Conservation (phyloP, 345 rosid species). For the Moricandia arvensis region DNA sequence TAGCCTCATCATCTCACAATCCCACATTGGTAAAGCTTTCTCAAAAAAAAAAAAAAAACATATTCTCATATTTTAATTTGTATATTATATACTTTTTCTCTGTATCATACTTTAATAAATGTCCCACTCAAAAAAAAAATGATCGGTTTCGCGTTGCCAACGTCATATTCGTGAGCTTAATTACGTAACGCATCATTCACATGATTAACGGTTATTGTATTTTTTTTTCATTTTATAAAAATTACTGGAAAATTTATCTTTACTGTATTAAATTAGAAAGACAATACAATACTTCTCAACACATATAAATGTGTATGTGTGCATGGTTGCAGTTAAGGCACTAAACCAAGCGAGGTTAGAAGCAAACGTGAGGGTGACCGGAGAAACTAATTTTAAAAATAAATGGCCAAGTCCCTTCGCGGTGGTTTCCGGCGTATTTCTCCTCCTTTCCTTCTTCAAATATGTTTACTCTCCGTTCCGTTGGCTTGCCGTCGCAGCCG, state of each 20-base stretch:
- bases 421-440: conserved; percentile 55
- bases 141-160: neutral
- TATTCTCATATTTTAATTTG: neutral
- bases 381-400: conserved; percentile 47
- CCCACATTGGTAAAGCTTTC: conserved; percentile 61
- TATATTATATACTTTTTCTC: neutral
- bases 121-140: neutral
- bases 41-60: neutral
- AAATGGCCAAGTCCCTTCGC: conserved; percentile 93
- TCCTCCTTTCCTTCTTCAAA: conserved; percentile 55
- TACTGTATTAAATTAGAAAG: neutral
- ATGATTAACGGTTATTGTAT: neutral
- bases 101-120: conserved; percentile 4
- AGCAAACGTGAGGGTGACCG: conserved; percentile 68
- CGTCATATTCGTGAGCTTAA: neutral
- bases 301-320: neutral
- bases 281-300: neutral
- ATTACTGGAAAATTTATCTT: neutral
- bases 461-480: conserved; percentile 56
- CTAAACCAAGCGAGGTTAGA: conserved; percentile 79
- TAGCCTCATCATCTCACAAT: conserved; percentile 55
- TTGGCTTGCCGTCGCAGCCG: conserved; percentile 80
- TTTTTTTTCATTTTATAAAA: neutral
- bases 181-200: conserved; percentile 28
- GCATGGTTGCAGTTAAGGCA: conserved; percentile 59